These are phyloP conservation scores for Torrubiella hemipterigena DNA, from an alignment of 2,329 filamentous ascomycete genomes.

Conservation along the genomic window DNA sequence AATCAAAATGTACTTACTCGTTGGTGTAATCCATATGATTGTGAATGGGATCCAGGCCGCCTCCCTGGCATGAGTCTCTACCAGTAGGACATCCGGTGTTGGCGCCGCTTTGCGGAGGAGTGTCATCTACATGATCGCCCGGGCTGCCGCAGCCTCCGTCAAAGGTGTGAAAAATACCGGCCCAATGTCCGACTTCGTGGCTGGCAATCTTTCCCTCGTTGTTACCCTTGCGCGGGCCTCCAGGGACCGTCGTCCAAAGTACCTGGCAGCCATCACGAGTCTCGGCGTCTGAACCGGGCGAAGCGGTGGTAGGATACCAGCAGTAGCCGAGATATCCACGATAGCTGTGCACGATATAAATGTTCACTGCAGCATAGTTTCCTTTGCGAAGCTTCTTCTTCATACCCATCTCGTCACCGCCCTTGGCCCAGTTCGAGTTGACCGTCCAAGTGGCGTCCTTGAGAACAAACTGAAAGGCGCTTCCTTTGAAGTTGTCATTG, in stretches of 20 bases:
- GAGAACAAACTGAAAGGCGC: too few relatives aligned
- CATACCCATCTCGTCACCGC: too few relatives aligned
- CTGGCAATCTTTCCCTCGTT: slow-evolving; percentile 12
- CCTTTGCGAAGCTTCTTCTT: slow-evolving; percentile 28
- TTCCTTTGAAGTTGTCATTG: too few relatives aligned
- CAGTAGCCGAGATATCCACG: slow-evolving; percentile 27
- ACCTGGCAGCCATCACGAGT: slow-evolving; percentile 21
- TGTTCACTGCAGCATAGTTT: slow-evolving; percentile 19
- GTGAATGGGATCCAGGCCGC: slow-evolving; percentile 14
- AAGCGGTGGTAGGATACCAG: slow-evolving; percentile 25
- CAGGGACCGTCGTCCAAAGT: neutral
- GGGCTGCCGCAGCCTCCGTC: slow-evolving; percentile 17
- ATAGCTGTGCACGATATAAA: slow-evolving; percentile 14
- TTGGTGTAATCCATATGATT: slow-evolving; percentile 20
- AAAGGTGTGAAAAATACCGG: slow-evolving; percentile 26
- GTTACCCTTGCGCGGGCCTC: slow-evolving; percentile 10
- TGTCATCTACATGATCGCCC: slow-evolving; percentile 25
- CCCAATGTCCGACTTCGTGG: slow-evolving; percentile 26
- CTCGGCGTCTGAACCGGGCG: slow-evolving; percentile 3
- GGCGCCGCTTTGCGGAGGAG: slow-evolving; percentile 19
- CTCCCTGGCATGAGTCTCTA: slow-evolving; percentile 13
- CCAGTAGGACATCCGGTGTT: slow-evolving; percentile 18
- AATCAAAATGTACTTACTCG: too few relatives aligned
- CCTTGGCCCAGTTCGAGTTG: too few relatives aligned
- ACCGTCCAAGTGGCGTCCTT: too few relatives aligned